Conservation (phyloP, 768 basidiomycete species). For the Mycena vulgaris region DNA sequence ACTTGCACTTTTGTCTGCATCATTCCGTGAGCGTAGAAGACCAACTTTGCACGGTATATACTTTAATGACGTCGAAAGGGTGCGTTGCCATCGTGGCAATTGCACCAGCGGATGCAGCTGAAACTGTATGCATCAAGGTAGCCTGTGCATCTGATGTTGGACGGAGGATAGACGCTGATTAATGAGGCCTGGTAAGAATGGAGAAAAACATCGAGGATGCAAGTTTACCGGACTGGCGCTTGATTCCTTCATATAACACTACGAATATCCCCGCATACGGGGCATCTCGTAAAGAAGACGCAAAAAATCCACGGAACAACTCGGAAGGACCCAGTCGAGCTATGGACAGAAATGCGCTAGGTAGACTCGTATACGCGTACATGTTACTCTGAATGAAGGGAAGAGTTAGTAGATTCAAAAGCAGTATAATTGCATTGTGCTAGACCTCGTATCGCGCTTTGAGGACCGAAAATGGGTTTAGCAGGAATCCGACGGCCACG, state of each 20-base stretch:
- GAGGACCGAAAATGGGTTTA: slow-evolving; percentile 93
- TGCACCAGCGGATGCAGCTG: slow-evolving; percentile 86
- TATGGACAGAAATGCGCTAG: slow-evolving; percentile 71
- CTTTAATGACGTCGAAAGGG: slow-evolving; percentile 96
- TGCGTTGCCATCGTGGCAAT: slow-evolving; percentile 90
- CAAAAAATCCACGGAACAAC: slow-evolving; percentile 87
- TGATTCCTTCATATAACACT: slow-evolving; percentile 90
- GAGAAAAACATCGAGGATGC: slow-evolving; percentile 12
- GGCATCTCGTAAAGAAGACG: slow-evolving; percentile 93
- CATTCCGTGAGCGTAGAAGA: background rate
- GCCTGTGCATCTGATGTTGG: slow-evolving; percentile 63
- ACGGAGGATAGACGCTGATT: slow-evolving; percentile 58
- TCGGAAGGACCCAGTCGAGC: slow-evolving; percentile 83
- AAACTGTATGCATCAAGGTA: slow-evolving; percentile 69
- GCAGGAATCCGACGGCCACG: slow-evolving; percentile 82
- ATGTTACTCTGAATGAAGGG: slow-evolving; percentile 74
- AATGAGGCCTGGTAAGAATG: slow-evolving; percentile 28
- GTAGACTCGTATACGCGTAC: slow-evolving; percentile 77
- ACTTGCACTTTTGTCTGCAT: slow-evolving; percentile 93
- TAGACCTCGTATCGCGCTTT: slow-evolving; percentile 94
- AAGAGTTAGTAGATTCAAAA: slow-evolving; percentile 18
- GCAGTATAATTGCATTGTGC: slow-evolving; percentile 14
- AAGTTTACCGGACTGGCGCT: slow-evolving; percentile 75
- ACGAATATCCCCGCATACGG: slow-evolving; percentile 95
- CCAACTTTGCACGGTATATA: slow-evolving; percentile 43